A percentile compares a stretch with the other conserved stretches of the same genome.
Conservation (phyloP, 768 basidiomycete species). For the Xerocomellus chrysenteron region DNA sequence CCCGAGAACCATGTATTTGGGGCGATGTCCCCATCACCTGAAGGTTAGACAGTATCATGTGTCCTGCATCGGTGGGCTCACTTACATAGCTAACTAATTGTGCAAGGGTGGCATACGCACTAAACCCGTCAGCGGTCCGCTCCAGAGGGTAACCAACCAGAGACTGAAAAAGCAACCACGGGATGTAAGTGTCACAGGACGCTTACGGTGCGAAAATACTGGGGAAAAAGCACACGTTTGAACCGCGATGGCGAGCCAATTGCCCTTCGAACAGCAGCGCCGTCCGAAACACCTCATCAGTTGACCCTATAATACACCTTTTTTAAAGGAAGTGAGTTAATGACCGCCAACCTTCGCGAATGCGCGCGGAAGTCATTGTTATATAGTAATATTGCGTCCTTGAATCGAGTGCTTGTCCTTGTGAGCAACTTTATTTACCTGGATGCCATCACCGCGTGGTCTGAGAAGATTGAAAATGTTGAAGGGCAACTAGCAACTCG, state of each 20-base stretch:
- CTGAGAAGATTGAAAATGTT: constrained; percentile 1
- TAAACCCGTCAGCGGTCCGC: not conserved
- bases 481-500: not conserved
- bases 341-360: constrained; percentile 14
- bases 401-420: not conserved
- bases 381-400: constrained; percentile 2
- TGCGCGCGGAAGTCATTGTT: not conserved
- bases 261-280: not conserved
- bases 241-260: not conserved
- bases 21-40: not conserved
- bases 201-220: constrained; percentile 2
- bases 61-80: not conserved
- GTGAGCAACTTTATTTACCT: not conserved
- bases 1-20: not conserved
- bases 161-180: not conserved
- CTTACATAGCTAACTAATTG: not conserved
- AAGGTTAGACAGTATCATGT: constrained; percentile 1
- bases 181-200: constrained; percentile 2
- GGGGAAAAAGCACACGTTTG: not conserved
- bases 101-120: not conserved
- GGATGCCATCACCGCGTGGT: not conserved
- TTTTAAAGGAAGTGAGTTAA: constrained; percentile 2
- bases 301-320: not conserved
- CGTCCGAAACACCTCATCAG: not conserved
- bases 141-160: not conserved